Conservation (phyloP, 495 filamentous ascomycete genomes). For the Aspergillus sparsus region DNA sequence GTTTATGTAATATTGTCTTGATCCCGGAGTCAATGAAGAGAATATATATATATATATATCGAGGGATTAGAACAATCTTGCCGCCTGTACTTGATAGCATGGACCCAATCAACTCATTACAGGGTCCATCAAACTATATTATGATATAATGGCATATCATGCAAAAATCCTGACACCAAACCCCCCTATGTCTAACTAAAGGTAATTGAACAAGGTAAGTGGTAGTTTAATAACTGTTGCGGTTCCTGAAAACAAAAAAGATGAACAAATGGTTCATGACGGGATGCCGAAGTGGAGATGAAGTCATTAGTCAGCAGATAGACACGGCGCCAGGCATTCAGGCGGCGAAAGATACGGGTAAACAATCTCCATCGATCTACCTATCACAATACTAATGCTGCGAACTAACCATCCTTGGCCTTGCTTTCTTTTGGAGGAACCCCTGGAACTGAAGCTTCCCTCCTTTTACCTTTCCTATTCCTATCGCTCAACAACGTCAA, state of each 20-base stretch:
- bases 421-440: slow-evolving; percentile 10
- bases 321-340: slow-evolving; percentile 9
- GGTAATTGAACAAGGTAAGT: no score
- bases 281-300: slow-evolving; percentile 2
- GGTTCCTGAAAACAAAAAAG: background rate
- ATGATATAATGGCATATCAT: no score
- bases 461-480: background rate
- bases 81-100: no score
- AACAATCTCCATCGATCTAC: slow-evolving; percentile 17
- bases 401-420: slow-evolving; percentile 10
- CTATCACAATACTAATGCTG: slow-evolving; percentile 17
- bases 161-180: no score
- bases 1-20: no score
- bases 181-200: no score
- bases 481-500: slow-evolving; percentile 1
- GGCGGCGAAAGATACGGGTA: slow-evolving; percentile 13
- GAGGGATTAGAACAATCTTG: no score
- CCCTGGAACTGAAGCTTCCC: slow-evolving; percentile 12
- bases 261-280: background rate
- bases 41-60: no score
- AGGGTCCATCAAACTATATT: no score
- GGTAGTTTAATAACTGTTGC: no score
- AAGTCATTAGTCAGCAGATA: background rate
- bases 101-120: no score
- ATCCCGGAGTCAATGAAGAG: no score